Conservation (phyloP, 2,329 filamentous ascomycete species). For the Lecanicillium sp. region DNA sequence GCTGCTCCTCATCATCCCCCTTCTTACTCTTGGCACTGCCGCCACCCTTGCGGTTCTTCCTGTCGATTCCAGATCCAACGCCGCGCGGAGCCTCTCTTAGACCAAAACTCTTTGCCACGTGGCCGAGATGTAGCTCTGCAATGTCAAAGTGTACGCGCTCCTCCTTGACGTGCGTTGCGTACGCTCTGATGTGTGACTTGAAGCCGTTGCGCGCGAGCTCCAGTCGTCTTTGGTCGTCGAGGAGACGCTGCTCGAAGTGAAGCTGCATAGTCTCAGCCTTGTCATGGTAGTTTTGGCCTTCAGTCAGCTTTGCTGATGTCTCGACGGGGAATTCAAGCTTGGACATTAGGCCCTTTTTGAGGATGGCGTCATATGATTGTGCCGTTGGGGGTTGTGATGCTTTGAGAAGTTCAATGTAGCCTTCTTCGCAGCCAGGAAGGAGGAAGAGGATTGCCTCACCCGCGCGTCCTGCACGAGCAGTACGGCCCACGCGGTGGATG, state of each 20-base stretch:
- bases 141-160: conserved; percentile 89
- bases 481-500: conserved; percentile 88
- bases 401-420: conserved; percentile 69
- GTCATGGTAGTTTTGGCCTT: conserved; percentile 35
- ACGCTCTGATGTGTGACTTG: conserved; percentile 87
- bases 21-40: conserved; percentile 12
- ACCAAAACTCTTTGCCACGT: conserved; percentile 88
- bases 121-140: conserved; percentile 80
- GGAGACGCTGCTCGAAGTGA: conserved; percentile 50
- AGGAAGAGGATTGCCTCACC: conserved; percentile 86
- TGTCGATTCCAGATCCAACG: conserved; percentile 55
- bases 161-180: conserved; percentile 82
- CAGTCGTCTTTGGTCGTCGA: conserved; percentile 57
- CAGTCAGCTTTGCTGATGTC: conserved; percentile 43
- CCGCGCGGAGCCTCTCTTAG: conserved; percentile 80
- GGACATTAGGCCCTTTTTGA: conserved; percentile 57
- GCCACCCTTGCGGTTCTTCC: conserved; percentile 25
- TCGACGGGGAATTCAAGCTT: conserved; percentile 61
- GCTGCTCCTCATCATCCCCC: conserved; percentile 30
- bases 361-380: conserved; percentile 43
- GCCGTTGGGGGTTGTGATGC: conserved; percentile 37
- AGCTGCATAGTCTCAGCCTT: conserved; percentile 51
- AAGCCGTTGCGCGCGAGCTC: conserved; percentile 79
- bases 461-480: conserved; percentile 81
- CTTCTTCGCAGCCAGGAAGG: conserved; percentile 83